These are phyloP conservation scores for Plasmodium adleri DNA, from an alignment of 169 alveolate genomes.

Conservation along the genomic window DNA sequence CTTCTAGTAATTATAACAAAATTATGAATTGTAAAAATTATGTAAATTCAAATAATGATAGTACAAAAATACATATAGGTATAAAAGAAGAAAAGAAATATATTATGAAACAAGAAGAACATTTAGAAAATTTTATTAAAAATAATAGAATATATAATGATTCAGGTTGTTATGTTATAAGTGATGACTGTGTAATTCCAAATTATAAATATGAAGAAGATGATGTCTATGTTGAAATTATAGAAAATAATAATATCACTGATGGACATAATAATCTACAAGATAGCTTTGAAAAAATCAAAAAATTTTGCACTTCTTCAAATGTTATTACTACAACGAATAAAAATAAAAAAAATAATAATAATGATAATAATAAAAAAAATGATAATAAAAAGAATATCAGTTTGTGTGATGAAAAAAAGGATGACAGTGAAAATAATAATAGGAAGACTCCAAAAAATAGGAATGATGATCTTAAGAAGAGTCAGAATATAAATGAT, in stretches of 20 bases:
- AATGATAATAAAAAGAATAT: too few relatives aligned
- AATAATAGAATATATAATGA: not conserved
- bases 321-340: too few relatives aligned
- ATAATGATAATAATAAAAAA: too few relatives aligned
- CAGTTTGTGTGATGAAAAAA: too few relatives aligned
- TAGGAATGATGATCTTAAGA: too few relatives aligned
- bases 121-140: not conserved
- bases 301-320: too few relatives aligned
- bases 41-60: not conserved
- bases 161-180: not conserved
- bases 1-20: not conserved
- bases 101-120: not conserved
- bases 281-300: not conserved
- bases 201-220: not conserved
- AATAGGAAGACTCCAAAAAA: too few relatives aligned
- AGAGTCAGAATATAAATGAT: too few relatives aligned
- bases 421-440: too few relatives aligned
- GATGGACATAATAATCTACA: constrained; percentile 3
- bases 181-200: not conserved
- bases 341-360: too few relatives aligned
- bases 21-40: not conserved
- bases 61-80: not conserved
- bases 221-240: not conserved
- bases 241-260: not conserved
- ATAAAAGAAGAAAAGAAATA: not conserved